Conservation (phyloP, 441 rosid species). For the Mallotus repandus region DNA sequence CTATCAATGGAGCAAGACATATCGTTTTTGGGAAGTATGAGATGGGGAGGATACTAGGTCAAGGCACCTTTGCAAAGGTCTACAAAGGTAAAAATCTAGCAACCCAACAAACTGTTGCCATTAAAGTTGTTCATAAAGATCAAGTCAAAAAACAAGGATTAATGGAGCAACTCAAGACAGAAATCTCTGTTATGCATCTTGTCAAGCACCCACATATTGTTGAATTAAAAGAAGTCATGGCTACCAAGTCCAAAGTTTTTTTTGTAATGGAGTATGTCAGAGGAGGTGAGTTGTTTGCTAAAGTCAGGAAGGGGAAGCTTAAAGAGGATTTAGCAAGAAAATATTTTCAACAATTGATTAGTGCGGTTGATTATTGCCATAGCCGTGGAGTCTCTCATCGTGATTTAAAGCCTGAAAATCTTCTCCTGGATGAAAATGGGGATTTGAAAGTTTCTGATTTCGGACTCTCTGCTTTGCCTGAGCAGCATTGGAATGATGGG, state of each 20-base stretch:
- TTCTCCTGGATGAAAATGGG: slow-evolving; percentile 45
- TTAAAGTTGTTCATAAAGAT: slow-evolving; percentile 47
- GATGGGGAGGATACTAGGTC: slow-evolving; percentile 46
- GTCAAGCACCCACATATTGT: slow-evolving; percentile 53
- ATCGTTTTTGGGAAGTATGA: slow-evolving; percentile 39
- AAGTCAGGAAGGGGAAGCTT: slow-evolving; percentile 41
- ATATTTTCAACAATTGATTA: slow-evolving; percentile 48
- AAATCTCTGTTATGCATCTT: slow-evolving; percentile 47
- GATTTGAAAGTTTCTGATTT: slow-evolving; percentile 55
- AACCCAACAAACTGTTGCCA: slow-evolving; percentile 45
- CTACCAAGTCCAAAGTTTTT: slow-evolving; percentile 40
- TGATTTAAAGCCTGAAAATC: slow-evolving; percentile 55
- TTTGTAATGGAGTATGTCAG: slow-evolving; percentile 50
- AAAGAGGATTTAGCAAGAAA: slow-evolving; percentile 47
- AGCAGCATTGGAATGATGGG: slow-evolving; percentile 44
- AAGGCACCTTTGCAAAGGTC: slow-evolving; percentile 55
- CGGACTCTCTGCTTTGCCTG: slow-evolving; percentile 49
- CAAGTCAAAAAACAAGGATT: slow-evolving; percentile 44
- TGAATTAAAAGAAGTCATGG: slow-evolving; percentile 56
- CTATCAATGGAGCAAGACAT: slow-evolving; percentile 15
- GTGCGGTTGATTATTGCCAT: slow-evolving; percentile 53
- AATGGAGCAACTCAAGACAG: slow-evolving; percentile 46
- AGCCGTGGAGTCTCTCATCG: slow-evolving; percentile 58
- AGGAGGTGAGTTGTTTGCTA: slow-evolving; percentile 55
- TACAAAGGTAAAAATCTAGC: slow-evolving; percentile 36